Conservation (phyloP, 352 stramenopile species). For the Thalassiosira mediterranea region DNA sequence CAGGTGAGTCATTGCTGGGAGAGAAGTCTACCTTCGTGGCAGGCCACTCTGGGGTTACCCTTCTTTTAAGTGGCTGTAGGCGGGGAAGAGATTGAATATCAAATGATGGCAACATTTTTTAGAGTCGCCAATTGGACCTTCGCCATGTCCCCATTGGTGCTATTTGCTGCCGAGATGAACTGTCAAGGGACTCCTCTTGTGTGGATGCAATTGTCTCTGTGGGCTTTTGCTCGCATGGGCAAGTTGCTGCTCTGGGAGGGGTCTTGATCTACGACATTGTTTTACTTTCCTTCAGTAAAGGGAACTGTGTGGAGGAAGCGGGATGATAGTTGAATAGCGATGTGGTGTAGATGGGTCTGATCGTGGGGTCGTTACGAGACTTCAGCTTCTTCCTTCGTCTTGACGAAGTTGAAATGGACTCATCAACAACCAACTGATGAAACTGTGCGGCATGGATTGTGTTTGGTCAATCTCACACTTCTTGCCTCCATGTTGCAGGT, state of each 20-base stretch:
- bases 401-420: too few species aligned
- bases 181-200: constrained; percentile 63
- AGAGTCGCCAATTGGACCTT: constrained; percentile 59
- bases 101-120: constrained; percentile 56
- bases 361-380: background rate
- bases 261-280: constrained; percentile 65
- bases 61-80: too few species aligned
- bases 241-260: constrained; percentile 53
- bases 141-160: constrained; percentile 58
- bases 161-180: constrained; percentile 64
- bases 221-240: constrained; percentile 31
- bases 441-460: too few species aligned
- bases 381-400: too few species aligned
- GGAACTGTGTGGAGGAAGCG: too few species aligned
- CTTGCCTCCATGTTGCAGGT: constrained; percentile 54
- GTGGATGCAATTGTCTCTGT: constrained; percentile 53
- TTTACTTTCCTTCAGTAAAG: too few species aligned
- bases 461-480: constrained; percentile 25
- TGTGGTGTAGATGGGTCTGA: background rate
- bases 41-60: too few species aligned
- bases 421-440: too few species aligned
- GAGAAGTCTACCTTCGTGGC: too few species aligned
- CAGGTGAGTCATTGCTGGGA: too few species aligned
- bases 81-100: background rate
- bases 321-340: too few species aligned